phyloP scores from a whole-genome alignment of 2,329 filamentous ascomycete species.

The Pyrenophora teres region DNA sequence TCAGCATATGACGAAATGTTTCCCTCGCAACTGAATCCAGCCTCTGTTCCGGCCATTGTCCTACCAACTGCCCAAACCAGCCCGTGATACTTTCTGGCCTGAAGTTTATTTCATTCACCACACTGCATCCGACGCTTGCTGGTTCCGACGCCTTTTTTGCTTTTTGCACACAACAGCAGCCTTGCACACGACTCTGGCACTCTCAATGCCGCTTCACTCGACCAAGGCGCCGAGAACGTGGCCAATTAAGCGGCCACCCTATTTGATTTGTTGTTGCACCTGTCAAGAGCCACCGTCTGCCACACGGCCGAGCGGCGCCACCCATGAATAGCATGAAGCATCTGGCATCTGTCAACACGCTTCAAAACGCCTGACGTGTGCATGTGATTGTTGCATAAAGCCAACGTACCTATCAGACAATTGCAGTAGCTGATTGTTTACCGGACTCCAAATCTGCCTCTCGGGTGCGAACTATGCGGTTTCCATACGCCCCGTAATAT shows the following conservation, averaged over 20 bases:
- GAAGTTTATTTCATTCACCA: slow-evolving; percentile 1
- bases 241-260: not conserved
- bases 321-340: slow-evolving; percentile 1
- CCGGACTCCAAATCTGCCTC: not conserved
- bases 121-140: slow-evolving; percentile 7
- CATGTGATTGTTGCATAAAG: not conserved
- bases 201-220: not conserved
- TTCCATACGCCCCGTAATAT: not conserved
- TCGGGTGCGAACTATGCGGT: not conserved
- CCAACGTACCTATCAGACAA: not conserved
- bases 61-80: not conserved
- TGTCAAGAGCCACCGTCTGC: not conserved
- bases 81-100: not conserved
- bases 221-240: not conserved
- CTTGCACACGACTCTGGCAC: not conserved
- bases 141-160: not conserved
- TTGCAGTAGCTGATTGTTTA: not conserved
- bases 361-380: not conserved
- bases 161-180: not conserved
- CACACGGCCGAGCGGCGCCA: not conserved
- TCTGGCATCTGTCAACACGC: slow-evolving; percentile 13
- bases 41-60: not conserved
- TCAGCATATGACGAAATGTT: slow-evolving; percentile 20
- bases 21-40: slow-evolving; percentile 10
- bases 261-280: not conserved